phyloP scores from a whole-genome alignment of 345 rosid genomes.

The Eucalyptus melliodora region DNA sequence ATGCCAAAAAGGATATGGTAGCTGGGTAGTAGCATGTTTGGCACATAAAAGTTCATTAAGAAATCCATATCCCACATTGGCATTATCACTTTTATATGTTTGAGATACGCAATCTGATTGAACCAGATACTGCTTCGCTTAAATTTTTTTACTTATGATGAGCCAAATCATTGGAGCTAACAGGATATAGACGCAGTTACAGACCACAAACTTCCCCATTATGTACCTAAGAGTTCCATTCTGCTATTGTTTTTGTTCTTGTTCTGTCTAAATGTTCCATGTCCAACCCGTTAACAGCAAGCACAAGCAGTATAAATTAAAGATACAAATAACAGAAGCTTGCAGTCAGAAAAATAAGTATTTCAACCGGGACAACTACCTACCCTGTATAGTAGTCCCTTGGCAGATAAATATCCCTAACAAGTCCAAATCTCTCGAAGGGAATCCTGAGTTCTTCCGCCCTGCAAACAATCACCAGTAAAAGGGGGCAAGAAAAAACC shows the following conservation, averaged over 20 bases:
- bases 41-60: neutral
- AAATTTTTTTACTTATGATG: neutral
- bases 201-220: neutral
- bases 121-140: neutral
- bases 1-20: neutral
- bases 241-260: neutral
- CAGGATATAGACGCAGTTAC: neutral
- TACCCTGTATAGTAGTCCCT: conserved; percentile 92
- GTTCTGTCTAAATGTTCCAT: neutral
- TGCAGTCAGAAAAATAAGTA: neutral
- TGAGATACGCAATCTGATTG: neutral
- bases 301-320: neutral
- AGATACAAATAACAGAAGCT: neutral
- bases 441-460: conserved; percentile 82
- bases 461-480: conserved; percentile 19
- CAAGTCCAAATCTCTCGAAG: conserved; percentile 81
- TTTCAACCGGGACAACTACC: neutral
- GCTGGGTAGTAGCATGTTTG: neutral
- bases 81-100: neutral
- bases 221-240: neutral
- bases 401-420: conserved; percentile 90
- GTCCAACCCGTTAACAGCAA: neutral
- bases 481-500: neutral
- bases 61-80: neutral
- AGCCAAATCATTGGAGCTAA: neutral